phyloP scores from a whole-genome alignment of 1,284 basidiomycete genomes.

The Volvariella volvacea region DNA sequence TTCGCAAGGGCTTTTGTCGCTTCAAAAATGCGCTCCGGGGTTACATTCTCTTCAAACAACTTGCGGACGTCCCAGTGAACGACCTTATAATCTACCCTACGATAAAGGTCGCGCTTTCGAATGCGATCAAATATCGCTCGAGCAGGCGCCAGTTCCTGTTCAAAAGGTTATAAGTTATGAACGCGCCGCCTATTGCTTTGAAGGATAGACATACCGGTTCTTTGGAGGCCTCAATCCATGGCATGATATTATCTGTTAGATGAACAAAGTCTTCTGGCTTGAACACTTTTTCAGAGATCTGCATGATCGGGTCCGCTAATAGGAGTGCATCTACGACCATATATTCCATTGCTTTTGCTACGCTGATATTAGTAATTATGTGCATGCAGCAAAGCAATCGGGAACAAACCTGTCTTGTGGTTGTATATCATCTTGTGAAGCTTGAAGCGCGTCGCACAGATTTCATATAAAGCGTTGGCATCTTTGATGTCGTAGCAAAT shows the following conservation, averaged over 20 bases:
- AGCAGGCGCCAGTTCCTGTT: constrained; percentile 52
- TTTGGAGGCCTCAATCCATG: constrained; percentile 46
- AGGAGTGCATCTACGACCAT: constrained; percentile 74
- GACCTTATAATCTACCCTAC: constrained; percentile 59
- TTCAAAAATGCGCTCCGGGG: constrained; percentile 47
- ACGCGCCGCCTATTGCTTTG: background rate
- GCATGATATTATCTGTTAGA: constrained; percentile 63
- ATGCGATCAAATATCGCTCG: constrained; percentile 57
- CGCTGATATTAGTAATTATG: constrained; percentile 2
- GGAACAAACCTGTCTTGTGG: constrained; percentile 60
- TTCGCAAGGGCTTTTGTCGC: constrained; percentile 28
- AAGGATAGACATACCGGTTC: constrained; percentile 31
- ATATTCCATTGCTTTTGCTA: constrained; percentile 70
- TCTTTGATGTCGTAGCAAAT: constrained; percentile 80
- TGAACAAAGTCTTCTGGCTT: constrained; percentile 52
- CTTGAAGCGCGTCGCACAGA: constrained; percentile 65
- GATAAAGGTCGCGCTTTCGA: constrained; percentile 57
- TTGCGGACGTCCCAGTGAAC: constrained; percentile 41
- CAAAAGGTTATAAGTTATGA: constrained; percentile 1
- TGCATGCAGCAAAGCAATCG: background rate
- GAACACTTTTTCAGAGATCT: constrained; percentile 51
- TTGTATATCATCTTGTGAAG: constrained; percentile 73
- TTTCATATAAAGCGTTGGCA: constrained; percentile 64
- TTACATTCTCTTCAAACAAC: constrained; percentile 38
- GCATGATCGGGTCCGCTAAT: constrained; percentile 53